Conservation (phyloP, 257 asterid genomes). For the Fraxinus quadrangulata region DNA sequence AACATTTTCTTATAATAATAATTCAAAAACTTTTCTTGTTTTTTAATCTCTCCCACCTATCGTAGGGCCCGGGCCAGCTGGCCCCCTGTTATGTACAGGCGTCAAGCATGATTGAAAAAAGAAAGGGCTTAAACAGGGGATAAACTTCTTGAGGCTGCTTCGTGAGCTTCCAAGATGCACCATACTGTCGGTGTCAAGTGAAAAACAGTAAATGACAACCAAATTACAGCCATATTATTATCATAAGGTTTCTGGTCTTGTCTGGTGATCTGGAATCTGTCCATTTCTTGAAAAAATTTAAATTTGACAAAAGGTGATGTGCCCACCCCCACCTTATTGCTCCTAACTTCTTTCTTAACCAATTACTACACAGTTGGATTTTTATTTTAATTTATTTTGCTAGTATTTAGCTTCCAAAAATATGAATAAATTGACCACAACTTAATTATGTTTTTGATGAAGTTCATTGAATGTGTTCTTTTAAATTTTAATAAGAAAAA, state of each 20-base stretch:
- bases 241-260: constrained; percentile 37
- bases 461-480: neutral
- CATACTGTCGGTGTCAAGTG: constrained; percentile 53
- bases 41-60: no score
- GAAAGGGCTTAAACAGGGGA: no score
- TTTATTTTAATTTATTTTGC: neutral
- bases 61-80: no score
- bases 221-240: constrained; percentile 42
- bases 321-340: neutral
- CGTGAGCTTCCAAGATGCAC: constrained; percentile 40
- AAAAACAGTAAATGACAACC: constrained; percentile 54
- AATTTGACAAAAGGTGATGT: constrained; percentile 6
- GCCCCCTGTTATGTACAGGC: no score
- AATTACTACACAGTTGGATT: neutral
- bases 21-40: no score
- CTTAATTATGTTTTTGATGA: neutral
- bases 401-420: no score
- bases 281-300: constrained; percentile 15
- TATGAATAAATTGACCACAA: neutral
- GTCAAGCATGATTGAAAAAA: no score
- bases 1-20: no score
- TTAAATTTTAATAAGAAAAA: no score
- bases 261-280: constrained; percentile 38
- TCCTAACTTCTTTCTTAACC: neutral
- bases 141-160: neutral